A percentile compares a stretch with the other conserved stretches of the same genome.
phyloP scores from a whole-genome alignment of 345 rosid species.

The Lagerstroemia speciosa region DNA sequence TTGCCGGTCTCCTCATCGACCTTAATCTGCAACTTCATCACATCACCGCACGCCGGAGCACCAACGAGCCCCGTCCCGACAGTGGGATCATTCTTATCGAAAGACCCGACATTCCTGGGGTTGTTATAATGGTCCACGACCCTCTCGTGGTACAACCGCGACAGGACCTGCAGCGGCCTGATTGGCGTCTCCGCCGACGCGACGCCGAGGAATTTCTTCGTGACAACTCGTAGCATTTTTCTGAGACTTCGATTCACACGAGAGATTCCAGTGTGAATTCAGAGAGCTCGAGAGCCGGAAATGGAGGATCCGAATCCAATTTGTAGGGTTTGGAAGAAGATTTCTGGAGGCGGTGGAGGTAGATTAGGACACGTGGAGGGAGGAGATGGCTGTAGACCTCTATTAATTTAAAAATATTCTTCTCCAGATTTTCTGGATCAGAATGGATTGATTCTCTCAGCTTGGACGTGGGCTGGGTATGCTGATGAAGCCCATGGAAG shows the following conservation, averaged over 20 bases:
- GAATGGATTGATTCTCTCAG: no score
- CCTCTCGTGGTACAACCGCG: conserved; percentile 73
- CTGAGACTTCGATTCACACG: background rate
- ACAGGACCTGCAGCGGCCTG: conserved; percentile 15
- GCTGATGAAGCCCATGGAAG: no score
- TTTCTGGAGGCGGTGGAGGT: no score
- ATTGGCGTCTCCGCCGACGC: conserved; percentile 19
- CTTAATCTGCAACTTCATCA: conserved; percentile 94
- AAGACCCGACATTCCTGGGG: conserved; percentile 91
- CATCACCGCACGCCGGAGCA: conserved; percentile 99
- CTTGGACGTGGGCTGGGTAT: no score
- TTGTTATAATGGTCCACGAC: conserved; percentile 92
- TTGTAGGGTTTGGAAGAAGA: no score
- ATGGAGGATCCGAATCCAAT: no score
- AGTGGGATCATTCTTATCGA: conserved; percentile 77
- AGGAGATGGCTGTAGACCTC: no score
- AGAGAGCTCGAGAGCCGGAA: no score
- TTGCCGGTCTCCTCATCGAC: conserved; percentile 76
- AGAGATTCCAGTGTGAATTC: no score
- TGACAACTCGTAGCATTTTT: conserved; percentile 42
- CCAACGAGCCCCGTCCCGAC: conserved; percentile 95
- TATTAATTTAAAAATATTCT: no score
- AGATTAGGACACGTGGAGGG: no score
- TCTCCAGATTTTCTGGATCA: no score
- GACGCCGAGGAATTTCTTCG: conserved; percentile 36